Conservation (phyloP, 306 rosid genomes). For the Spatholobus suberectus region DNA sequence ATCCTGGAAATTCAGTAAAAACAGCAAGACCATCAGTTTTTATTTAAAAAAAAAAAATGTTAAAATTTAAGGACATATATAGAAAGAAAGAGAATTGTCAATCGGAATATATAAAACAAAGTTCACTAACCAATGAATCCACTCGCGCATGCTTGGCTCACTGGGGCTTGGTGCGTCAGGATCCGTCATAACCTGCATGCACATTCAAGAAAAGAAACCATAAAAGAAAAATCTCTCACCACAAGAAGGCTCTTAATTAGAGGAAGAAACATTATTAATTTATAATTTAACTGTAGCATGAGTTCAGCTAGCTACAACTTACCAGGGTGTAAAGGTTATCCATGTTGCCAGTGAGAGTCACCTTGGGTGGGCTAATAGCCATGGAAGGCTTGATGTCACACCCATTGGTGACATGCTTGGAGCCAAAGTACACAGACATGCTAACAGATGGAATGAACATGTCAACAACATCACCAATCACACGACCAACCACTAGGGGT, state of each 20-base stretch:
- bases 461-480: constrained; percentile 90
- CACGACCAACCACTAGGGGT: constrained; percentile 85
- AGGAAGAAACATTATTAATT: not conserved
- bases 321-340: constrained; percentile 82
- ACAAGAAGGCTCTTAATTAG: not conserved
- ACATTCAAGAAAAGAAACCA: not conserved
- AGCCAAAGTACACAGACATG: constrained; percentile 77
- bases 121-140: constrained; percentile 75
- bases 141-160: constrained; percentile 89
- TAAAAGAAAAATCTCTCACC: not conserved
- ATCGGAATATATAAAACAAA: not conserved
- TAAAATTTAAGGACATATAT: not conserved
- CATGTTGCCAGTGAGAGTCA: constrained; percentile 58
- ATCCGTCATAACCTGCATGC: constrained; percentile 85
- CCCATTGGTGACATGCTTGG: constrained; percentile 85
- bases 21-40: not conserved
- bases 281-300: not conserved
- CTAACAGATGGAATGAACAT: constrained; percentile 68
- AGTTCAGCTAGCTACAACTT: too few species aligned
- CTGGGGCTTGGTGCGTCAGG: constrained; percentile 98
- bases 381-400: constrained; percentile 84
- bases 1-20: constrained; percentile 51
- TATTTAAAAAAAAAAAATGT: too few species aligned
- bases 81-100: not conserved
- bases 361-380: constrained; percentile 63